Base-by-base conservation (phyloP, 2,329 filamentous ascomycete genomes). In the Arthroderma sp. region DNA sequence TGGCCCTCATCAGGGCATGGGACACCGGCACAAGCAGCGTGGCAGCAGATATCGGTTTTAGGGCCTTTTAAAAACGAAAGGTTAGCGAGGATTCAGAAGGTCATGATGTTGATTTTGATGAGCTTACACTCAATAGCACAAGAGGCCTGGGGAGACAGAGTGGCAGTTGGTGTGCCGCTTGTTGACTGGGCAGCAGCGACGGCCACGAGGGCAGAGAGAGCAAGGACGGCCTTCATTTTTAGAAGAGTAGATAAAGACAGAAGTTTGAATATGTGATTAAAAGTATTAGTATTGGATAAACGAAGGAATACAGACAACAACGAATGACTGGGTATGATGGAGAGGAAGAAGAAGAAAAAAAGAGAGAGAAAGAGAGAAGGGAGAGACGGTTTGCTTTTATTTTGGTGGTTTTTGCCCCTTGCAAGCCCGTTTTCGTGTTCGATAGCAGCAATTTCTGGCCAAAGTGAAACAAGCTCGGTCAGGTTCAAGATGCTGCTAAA, bases 1-100 rank as follows among this genome's bases (percentile, higher is more conserved):
- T 71, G 65, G 40, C 56, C 55, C n/a, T 66, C 62, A 56, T 68
- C 69, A 49, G 73, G 73, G 56, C 69, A 73, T 31, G 73, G 72
- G 36, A 69, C 66, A 34, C 68, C 62, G 51, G 69, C 62, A 60
- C 73, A 76, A 8, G 58, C 54, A 33, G 73, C 73, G 50, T 65
- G 58, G 62, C 73, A 76, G 59, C 67, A 71, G 43, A 70, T 59
- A 53, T 75, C 71, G 37, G 50, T 60, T 15, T 56, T 46, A 33
- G 51, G 48, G 54, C 73, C 73, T 63, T 47, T 36, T 45, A 45
- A 6, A 32, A 36, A 15, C 3, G 31, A 33, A 9, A 38, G 15
- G 32, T 45, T 9, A 45, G 15, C 31, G 11, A 28, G 7, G 7
- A 27, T 7, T 29, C n/a, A 29, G 6, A 15, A 7, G 15, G 4